A percentile compares a stretch with the other conserved stretches of the same genome.
These are phyloP conservation scores for Wickerhamomyces sydowiorum DNA, from an alignment of 805 yeast genomes.

Conservation along the genomic window DNA sequence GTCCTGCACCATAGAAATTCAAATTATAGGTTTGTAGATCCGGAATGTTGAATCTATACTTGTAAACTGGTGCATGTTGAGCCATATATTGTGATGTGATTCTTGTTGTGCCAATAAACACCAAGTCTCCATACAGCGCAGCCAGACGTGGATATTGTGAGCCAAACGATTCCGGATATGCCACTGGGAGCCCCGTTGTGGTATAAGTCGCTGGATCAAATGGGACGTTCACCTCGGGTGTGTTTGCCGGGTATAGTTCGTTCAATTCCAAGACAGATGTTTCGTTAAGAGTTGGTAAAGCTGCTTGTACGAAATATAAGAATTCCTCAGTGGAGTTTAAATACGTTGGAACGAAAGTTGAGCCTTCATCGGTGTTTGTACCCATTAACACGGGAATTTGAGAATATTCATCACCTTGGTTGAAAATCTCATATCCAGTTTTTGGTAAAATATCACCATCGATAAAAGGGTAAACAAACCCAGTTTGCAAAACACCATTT, in stretches of 20 bases:
- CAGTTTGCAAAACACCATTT: conserved; percentile 5
- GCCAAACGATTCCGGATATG: conserved; percentile 2
- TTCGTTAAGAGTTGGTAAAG: not conserved
- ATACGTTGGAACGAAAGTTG: conserved; percentile 1
- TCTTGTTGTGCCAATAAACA: conserved; percentile 10
- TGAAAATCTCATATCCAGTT: conserved; percentile 6
- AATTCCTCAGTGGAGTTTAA: conserved; percentile 2
- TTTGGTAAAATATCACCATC: conserved; percentile 13
- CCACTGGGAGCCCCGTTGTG: not conserved
- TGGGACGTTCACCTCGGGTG: conserved; percentile 1
- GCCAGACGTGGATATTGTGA: conserved; percentile 2
- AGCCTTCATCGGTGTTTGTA: conserved; percentile 18
- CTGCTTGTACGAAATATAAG: not conserved
- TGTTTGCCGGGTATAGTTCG: not conserved
- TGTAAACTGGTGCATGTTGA: conserved; percentile 1
- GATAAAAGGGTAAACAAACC: conserved; percentile 5
- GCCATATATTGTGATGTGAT: not conserved
- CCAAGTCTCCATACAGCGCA: conserved; percentile 7
- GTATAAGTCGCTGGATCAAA: conserved; percentile 10
- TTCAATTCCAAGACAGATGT: not conserved
- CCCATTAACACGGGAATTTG: conserved; percentile 19
- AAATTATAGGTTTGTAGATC: not conserved
- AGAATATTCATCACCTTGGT: conserved; percentile 7
- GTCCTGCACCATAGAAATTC: not conserved
- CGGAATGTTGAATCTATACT: conserved; percentile 1